Base-by-base conservation (phyloP, 2,329 filamentous ascomycete species). In the Diplodia sapinea region DNA sequence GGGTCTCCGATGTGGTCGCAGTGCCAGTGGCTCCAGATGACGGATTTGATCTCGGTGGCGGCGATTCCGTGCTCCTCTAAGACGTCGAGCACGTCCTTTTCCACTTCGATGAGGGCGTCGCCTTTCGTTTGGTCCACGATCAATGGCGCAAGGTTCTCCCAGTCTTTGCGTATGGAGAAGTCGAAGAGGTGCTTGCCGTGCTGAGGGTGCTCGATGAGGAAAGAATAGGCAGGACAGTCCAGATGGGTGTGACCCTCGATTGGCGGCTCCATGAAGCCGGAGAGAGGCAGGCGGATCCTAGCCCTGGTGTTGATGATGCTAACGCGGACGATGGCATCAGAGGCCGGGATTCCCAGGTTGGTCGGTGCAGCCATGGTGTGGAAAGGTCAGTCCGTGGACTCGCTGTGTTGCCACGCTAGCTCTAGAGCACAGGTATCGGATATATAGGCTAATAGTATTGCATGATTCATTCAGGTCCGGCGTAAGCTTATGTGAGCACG, bases 111-210 rank as follows among this genome's bases (percentile, higher is more conserved):
- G 7, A 74, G 71, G 73, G 74, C 80, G 4, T 76, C 75, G 2
- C 73, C 67, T 40, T 76, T 75, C 59, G 81, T 72, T 13, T 26
- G 13, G 2, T 57, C 29, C 4, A 55, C 26, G 7, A 55, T 23
- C 3, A 11, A 7, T 3, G 66, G 66, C 17, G 57, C 4, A 13
- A 81, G 71, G 15, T 80, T 81, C 17, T 81, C 70, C 70, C 73
- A 80, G 70, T 86, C 82, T 70, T 83, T 83, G 11, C 80, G 77
- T 4, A 82, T 75, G 1, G n/a, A 15, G 5, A 64, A n/a, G 29
- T 65, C 62, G 31, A 65, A 65, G 33, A 65, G 33, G 0, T 47
- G n/a, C 17, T 65, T 65, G 50, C 62, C 50, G 12, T 36, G 20
- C 4, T 31, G 40, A 9, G 62, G 50, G 11, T 65, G 62, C 15